Base-by-base conservation (phyloP, 352 stramenopile genomes). In the Globisporangium uncinulatum region DNA sequence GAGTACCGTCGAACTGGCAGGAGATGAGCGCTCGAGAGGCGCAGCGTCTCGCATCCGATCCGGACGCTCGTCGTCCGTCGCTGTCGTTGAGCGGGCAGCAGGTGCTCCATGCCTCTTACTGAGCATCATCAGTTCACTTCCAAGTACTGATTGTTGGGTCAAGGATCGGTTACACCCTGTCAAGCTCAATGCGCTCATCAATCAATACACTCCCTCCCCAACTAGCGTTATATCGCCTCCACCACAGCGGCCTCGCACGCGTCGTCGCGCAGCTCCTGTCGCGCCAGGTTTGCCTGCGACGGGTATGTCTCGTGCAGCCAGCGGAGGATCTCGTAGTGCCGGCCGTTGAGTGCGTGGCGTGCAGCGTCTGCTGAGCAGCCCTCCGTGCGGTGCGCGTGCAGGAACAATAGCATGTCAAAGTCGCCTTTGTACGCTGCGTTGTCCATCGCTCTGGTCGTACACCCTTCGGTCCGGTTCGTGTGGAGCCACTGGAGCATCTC, bases 371-470 rank as follows among this genome's bases (percentile, higher is more conserved):
- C 4, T 13, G 55, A 42, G 34, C 55, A 61, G 36, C 55, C 55
- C 13, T 61, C 55, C 2, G 14, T 20, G 0, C 55, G 46, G 21
- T 72, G 32, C 34, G 13, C 51, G 54, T 70, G 61, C 42, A 72
- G 42, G 34, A 63, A 72, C 2, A 48, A 39, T 11, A 72, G 54
- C 29, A 72, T 58, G 29, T 72, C 54, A 31, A 67, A 62, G 53
- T 64, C 51, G 14, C 65, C 58, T 31, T 67, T 70, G 20, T 57
- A 60, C 11, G 42, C 57, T 10, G 61, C 62, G 29, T 66, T 63
- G 48, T 72, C 65, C 62, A 72, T 69, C 13, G 65, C 65, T 15
- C 55, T 59, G 7, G 46, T n/a, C 7, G 62, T 70, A 36, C 54
- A 63, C 7, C 59, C 63, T 37, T 67, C 63, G 8, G 4, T 56